Evolutionary conservation across 345 rosid genomes (phyloP).

Genomic region (Eucalyptus curtisii): DNA sequence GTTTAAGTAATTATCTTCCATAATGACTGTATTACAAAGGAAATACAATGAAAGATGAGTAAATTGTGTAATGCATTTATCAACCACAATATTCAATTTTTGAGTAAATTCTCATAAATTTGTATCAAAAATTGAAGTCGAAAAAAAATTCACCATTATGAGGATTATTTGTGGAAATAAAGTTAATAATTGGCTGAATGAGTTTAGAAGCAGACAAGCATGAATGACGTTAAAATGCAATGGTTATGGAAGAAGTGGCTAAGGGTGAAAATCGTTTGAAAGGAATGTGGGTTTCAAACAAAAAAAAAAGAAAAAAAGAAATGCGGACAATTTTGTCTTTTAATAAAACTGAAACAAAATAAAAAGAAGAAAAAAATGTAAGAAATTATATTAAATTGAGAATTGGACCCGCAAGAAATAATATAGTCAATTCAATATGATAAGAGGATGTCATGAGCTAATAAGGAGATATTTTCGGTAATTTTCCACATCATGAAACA

Average conservation of each 20-base stretch:
- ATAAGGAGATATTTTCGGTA: not conserved
- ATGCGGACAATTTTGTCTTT: not conserved
- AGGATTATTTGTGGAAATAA: not conserved
- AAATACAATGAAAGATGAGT: too few relatives aligned
- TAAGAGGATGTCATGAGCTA: not conserved
- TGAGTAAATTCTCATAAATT: too few relatives aligned
- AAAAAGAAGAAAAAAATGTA: not conserved
- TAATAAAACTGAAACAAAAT: not conserved
- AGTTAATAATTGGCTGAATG: not conserved
- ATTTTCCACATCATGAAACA: not conserved
- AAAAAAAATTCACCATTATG: not conserved
- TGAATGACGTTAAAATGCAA: too few relatives aligned
- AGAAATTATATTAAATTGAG: not conserved
- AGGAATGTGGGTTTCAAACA: not conserved
- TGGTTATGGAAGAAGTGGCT: not conserved
- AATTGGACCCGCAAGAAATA: not conserved
- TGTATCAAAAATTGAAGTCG: too few relatives aligned
- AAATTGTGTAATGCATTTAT: too few relatives aligned
- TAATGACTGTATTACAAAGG: too few relatives aligned
- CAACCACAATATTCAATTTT: too few relatives aligned
- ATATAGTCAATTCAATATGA: not conserved
- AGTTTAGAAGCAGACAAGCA: not conserved
- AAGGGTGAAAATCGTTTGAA: not conserved
- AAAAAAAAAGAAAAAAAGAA: too few relatives aligned
- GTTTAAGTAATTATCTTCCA: too few relatives aligned